Base-by-base conservation (phyloP, 2,329 filamentous ascomycete genomes). In the Fusarium clavum region DNA sequence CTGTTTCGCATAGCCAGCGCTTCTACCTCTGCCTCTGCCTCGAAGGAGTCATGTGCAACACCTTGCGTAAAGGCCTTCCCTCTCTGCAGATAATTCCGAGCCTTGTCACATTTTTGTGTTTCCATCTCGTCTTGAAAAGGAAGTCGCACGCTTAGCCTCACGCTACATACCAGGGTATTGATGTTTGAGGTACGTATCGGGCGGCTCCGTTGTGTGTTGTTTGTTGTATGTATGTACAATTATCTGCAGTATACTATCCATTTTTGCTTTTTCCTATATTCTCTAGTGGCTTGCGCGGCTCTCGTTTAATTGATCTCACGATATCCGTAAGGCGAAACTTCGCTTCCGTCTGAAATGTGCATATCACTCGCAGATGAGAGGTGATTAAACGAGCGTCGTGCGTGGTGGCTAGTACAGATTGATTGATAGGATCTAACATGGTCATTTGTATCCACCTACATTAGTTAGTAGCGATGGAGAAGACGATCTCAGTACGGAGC, bases 21-120 rank as follows among this genome's bases (percentile, higher is more conserved):
- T 40, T 53, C 11, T 53, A n/a, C 13, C 48, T 52, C 20, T 32
- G 20, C 27, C 29, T 48, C 20, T 49, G 16, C 32, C 69, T 57
- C 60, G 18, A 58, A 64, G 49, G 46, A 61, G 54, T 73, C 70
- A 73, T 74, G 64, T 74, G 71, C 69, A 57, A 46, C 56, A 57
- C 47, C 52, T 58, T 55, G 22, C 53, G 47, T 53, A 63, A 43
- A 48, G 41, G 52, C 32, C 57, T 54, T 59, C 51, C 55, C 55
- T 57, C 51, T 57, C 46, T 67, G 44, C 34, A 67, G 54, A 57
- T 44, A 44, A 40, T 49, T 46, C 56, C 56, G 61, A 67, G 29
- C 64, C 60, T 44, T 53, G 48, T 46, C 55, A 49, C 54, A 38
- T 61, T 61, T 32, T 41, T 63, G 47, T 45, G 22, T 53, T 56